Base-by-base conservation (phyloP, 2,329 filamentous ascomycete species). In the Ophiocordyceps unilateralis region DNA sequence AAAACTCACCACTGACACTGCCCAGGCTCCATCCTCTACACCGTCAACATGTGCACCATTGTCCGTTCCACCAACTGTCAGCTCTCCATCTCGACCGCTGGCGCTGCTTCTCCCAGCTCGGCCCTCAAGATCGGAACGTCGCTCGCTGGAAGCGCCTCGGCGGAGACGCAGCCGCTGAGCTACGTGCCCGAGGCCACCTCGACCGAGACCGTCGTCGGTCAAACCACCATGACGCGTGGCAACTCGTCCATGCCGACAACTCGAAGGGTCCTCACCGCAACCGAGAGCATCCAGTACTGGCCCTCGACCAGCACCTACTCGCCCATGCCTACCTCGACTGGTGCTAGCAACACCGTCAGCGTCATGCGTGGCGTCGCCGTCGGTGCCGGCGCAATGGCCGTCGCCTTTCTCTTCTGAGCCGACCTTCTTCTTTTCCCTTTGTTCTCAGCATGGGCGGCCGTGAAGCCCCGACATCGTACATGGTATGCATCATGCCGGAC, bases 11-110 rank as follows among this genome's bases (percentile, higher is more conserved):
- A 44, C 45, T n/a, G n/a, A n/a, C n/a, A n/a, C 5, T 39, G n/a
- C n/a, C 6, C 20, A 17, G 59, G 59, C 2, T 48, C 50, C 20
- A 42, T 58, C 24, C 47, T 63, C 38, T 58, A 58, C 48, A 55
- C 58, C 23, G 53, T 61, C 49, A 62, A 60, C 50, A 48, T 59
- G 43, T 64, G 61, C 54, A 55, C 53, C 47, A 45, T 63, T 41
- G 48, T 60, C 23, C 52, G 58, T 23, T 54, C 53, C 44, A 63
- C 60, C 26, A 48, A 53, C 42, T 64, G 61, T 50, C 47, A 52
- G 26, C 46, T 55, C 40, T 50, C 53, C 40, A 49, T 55, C 41
- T 56, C 57, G 22, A 58, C 51, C 36, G 53, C 45, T 37, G 47
- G 42, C 20, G 43, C 39, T 14, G 44, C 28, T n/a, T 39, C 45